Conservation (phyloP, 306 rosid genomes). For the Casuarina equisetifolia region DNA sequence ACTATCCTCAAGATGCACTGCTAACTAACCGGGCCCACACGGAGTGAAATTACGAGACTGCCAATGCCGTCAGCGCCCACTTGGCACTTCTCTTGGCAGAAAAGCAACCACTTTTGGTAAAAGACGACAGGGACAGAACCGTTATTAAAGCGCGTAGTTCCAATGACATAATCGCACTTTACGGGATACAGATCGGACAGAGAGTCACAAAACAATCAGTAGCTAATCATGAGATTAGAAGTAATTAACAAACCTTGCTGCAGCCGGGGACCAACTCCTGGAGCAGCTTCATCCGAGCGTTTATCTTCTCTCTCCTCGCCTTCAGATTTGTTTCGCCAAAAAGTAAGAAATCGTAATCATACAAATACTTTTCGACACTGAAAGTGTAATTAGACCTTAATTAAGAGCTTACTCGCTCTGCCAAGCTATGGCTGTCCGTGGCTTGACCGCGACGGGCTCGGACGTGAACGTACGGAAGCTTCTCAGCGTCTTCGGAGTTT, state of each 20-base stretch:
- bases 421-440: conserved; percentile 96
- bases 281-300: conserved; percentile 91
- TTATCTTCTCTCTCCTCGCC: conserved; percentile 99
- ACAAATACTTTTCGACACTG: background rate
- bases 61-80: conserved; percentile 32
- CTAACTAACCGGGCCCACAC: conserved; percentile 29
- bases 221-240: conserved; percentile 34
- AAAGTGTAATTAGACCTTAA: conserved; percentile 33
- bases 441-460: conserved; percentile 99
- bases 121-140: conserved; percentile 58
- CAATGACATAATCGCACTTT: conserved; percentile 50
- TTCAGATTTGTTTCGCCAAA: conserved; percentile 22
- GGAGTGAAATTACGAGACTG: conserved; percentile 37
- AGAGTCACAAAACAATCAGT: conserved; percentile 33
- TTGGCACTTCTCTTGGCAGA: conserved; percentile 49
- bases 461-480: conserved; percentile 90
- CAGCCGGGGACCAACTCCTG: conserved; percentile 99
- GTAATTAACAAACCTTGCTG: conserved; percentile 67
- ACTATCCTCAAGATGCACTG: conserved; percentile 37
- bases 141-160: conserved; percentile 37
- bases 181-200: conserved; percentile 42
- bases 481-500: conserved; percentile 54
- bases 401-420: conserved; percentile 78
- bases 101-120: conserved; percentile 57
- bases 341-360: conserved; percentile 14